phyloP scores from a whole-genome alignment of 2,329 filamentous ascomycete genomes.

The Helotiales sp. region DNA sequence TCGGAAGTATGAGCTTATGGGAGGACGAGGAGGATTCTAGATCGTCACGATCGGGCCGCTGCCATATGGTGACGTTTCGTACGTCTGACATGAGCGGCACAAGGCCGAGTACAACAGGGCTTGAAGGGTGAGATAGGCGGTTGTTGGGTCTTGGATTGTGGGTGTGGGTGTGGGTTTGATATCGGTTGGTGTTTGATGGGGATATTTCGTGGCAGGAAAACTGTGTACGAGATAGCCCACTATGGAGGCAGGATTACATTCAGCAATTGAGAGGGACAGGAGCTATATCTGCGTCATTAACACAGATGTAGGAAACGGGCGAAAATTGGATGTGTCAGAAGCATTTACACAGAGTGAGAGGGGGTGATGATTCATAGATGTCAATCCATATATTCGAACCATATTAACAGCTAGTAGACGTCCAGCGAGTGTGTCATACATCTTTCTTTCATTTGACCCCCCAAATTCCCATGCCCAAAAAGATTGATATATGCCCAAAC shows the following conservation, averaged over 20 bases:
- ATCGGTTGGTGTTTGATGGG: too few relatives aligned
- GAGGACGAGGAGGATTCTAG: background rate
- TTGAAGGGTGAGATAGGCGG: background rate
- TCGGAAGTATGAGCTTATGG: background rate
- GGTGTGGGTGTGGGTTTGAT: too few relatives aligned
- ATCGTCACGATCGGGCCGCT: background rate
- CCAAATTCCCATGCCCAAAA: background rate
- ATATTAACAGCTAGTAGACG: conserved; percentile 31
- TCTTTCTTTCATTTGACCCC: conserved; percentile 6
- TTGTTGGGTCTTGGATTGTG: background rate
- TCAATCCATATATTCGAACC: conserved; percentile 21
- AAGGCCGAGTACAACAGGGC: background rate
- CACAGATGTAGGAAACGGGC: too few relatives aligned
- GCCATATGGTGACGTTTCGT: background rate
- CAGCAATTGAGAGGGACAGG: too few relatives aligned
- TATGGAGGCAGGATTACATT: too few relatives aligned
- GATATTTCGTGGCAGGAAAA: too few relatives aligned
- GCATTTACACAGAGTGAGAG: background rate
- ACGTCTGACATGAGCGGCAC: background rate
- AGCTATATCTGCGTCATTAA: too few relatives aligned
- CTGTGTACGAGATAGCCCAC: too few relatives aligned
- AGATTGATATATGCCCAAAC: conserved; percentile 13
- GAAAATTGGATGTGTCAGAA: background rate
- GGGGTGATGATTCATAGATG: background rate
- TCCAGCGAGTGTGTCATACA: conserved; percentile 30